These are phyloP conservation scores for Furculomyces boomerangus DNA, from an alignment of 371 early-diverging fungal genomes.

Conservation along the genomic window DNA sequence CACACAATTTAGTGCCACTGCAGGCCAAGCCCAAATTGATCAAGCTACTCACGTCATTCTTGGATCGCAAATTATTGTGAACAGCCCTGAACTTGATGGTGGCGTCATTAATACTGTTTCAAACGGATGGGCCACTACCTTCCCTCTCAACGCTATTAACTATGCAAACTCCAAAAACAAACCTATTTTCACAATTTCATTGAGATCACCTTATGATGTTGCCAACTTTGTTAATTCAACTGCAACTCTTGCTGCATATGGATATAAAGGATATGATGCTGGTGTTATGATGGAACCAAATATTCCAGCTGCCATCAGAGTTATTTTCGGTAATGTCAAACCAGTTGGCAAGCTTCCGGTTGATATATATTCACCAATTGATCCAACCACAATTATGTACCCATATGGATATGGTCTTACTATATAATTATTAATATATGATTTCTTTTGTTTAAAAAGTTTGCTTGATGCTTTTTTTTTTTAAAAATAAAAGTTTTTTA, in stretches of 20 bases:
- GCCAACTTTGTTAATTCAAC: constrained; percentile 1
- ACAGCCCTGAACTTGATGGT: not conserved
- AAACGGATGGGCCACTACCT: not conserved
- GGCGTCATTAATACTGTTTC: not conserved
- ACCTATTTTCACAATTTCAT: not conserved
- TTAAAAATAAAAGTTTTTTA: too few species aligned
- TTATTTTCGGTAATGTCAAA: not conserved
- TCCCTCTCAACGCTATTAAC: not conserved
- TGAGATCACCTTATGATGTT: constrained; percentile 2
- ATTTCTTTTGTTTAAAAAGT: too few species aligned
- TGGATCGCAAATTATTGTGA: not conserved
- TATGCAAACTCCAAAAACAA: not conserved
- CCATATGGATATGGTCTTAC: constrained; percentile 1
- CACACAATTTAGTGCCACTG: not conserved
- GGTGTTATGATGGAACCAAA: not conserved
- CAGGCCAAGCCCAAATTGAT: not conserved
- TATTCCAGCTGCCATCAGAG: not conserved
- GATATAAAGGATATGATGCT: not conserved
- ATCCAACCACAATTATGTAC: not conserved
- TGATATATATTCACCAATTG: constrained; percentile 1
- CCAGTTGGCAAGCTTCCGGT: constrained; percentile 3
- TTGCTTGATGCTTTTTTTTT: too few species aligned
- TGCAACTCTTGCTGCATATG: not conserved
- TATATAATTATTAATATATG: too few species aligned
- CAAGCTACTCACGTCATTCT: not conserved